Evolutionary conservation across 345 rosid species (phyloP), one percentile per base, ranked within the genome.

Genomic region (Salix koriyanagi): DNA sequence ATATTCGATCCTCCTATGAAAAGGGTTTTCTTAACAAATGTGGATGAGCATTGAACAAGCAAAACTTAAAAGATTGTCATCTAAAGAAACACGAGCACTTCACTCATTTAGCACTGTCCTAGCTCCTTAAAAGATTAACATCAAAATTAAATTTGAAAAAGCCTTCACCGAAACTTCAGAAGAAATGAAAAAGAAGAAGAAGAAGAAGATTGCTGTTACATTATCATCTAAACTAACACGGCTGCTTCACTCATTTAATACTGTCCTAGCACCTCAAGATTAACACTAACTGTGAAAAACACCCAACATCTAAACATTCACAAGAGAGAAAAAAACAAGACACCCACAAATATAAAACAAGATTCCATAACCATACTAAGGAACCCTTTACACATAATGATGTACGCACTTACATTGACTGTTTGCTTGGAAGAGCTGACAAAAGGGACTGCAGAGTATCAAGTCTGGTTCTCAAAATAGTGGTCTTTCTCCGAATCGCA

Each of bases 401-500:
- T 7, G 54, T 13, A n/a, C 12, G 12, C 32, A 68, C 75, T 36
- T 82, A 92, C 97, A 89, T 83, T 60, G 90, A 91, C 72, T 88
- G 91, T 85, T 88, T 96, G 58, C 91, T 88, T 39, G 91, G 91
- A 75, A 89, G 90, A 84, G 84, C 83, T 5, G 92, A 76, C 76
- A 96, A 85, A 70, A 89, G 89, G 78, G 97, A 85, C 82, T 90
- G 92, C 36, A 96, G 82, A 77, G 89, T 85, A 76, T 96, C 99
- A 21, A 96, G 89, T 69, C 90, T 84, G 65, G 97, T 96, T 67
- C 94, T 92, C 52, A 96, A 84, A 60, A 96, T 96, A 2, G 98
- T 91, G 76, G 91, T 90, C 90, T 93, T 96, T 80, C 99, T 90
- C 76, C 97, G 86, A 48, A 86, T 87, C 25, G 95, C 90, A 30